Conservation (phyloP, 345 rosid genomes). For the Eucalyptus pauciflora region DNA sequence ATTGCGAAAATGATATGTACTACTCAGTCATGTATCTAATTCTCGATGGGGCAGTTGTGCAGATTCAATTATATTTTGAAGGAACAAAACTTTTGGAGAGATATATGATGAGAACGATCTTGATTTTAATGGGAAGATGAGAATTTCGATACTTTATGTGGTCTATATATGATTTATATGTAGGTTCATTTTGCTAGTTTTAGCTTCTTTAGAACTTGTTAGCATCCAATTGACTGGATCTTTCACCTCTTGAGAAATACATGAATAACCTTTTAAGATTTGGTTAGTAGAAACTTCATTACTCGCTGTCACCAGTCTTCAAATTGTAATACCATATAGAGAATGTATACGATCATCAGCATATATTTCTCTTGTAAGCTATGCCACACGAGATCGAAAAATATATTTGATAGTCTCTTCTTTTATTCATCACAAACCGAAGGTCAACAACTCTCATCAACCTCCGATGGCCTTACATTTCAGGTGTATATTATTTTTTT, state of each 20-base stretch:
- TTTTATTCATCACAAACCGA: no score
- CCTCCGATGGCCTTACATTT: no score
- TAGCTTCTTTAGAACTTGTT: not conserved
- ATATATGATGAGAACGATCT: no score
- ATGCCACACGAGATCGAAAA: not conserved
- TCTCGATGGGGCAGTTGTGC: rapidly evolving
- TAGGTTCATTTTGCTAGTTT: not conserved
- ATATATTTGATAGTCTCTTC: not conserved
- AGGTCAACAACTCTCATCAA: no score
- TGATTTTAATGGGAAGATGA: no score
- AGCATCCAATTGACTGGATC: no score
- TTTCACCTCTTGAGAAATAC: no score
- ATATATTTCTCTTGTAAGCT: not conserved
- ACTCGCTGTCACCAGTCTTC: not conserved
- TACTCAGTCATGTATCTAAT: not conserved
- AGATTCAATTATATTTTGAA: no score
- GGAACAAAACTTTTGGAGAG: not conserved
- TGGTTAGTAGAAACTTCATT: not conserved
- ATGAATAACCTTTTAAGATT: not conserved
- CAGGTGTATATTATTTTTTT: no score
- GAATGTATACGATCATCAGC: no score
- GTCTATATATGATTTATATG: not conserved
- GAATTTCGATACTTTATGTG: not conserved
- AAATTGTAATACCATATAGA: not conserved
- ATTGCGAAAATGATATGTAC: not conserved